A percentile compares a stretch with the other conserved stretches of the same genome.
phyloP scores from a whole-genome alignment of 192 early-diverging fungal genomes.

The Entophlyctis luteolus region DNA sequence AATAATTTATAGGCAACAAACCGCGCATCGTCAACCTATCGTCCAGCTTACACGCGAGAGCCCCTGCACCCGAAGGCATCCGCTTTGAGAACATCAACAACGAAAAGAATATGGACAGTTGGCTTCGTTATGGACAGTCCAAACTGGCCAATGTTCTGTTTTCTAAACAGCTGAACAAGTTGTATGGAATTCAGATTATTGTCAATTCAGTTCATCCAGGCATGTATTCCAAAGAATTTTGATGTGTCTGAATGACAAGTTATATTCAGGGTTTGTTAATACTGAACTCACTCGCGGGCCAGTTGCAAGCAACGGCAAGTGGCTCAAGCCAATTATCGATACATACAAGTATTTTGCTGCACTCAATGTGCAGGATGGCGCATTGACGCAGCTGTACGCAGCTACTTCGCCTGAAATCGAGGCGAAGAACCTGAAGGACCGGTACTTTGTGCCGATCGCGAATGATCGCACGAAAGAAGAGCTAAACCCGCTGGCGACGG shows the following conservation, averaged over 20 bases:
- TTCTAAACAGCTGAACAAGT: constrained; percentile 21
- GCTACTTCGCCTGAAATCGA: constrained; percentile 37
- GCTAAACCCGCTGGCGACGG: neutral
- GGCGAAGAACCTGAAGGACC: constrained; percentile 25
- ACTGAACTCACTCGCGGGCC: constrained; percentile 30
- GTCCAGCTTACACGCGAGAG: constrained; percentile 13
- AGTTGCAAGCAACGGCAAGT: constrained; percentile 12
- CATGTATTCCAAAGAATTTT: too few relatives aligned
- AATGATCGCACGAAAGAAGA: constrained; percentile 9
- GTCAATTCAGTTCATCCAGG: constrained; percentile 44
- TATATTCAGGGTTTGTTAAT: too few relatives aligned
- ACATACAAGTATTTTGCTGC: neutral
- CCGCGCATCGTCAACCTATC: constrained; percentile 40
- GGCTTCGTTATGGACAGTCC: constrained; percentile 35
- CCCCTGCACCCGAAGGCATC: constrained; percentile 26
- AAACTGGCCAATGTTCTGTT: constrained; percentile 56
- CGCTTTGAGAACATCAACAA: constrained; percentile 30
- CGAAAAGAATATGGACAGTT: constrained; percentile 3
- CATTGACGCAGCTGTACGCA: constrained; percentile 36
- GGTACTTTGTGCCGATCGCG: constrained; percentile 21
- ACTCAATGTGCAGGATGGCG: constrained; percentile 29
- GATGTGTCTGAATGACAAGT: too few relatives aligned
- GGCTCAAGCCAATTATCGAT: constrained; percentile 1
- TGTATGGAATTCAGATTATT: neutral
- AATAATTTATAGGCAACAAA: too few relatives aligned